phyloP scores from a whole-genome alignment of 306 rosid genomes.

The Vigna mungo region DNA sequence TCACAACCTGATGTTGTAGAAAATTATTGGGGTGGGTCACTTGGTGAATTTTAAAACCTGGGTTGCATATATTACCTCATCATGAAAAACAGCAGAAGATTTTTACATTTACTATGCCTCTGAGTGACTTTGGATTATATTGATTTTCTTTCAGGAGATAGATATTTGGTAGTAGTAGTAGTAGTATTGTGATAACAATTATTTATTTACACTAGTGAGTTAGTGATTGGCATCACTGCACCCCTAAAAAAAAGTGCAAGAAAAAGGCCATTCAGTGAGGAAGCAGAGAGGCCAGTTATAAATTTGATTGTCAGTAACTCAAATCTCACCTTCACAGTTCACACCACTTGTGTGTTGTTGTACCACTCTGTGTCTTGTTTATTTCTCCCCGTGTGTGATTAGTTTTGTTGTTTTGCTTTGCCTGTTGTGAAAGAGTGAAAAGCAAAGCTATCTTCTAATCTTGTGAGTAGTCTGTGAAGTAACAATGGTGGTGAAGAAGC shows the following conservation, averaged over 20 bases:
- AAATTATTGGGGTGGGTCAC: background rate
- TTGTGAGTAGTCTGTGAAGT: background rate
- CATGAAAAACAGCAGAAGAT: background rate
- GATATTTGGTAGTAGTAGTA: background rate
- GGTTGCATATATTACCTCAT: background rate
- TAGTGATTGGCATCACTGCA: slow-evolving; percentile 4
- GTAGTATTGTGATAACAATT: background rate
- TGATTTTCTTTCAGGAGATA: background rate
- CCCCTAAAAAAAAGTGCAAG: slow-evolving; percentile 19
- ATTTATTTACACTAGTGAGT: background rate
- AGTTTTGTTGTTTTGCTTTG: slow-evolving; percentile 1
- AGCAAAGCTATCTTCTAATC: background rate
- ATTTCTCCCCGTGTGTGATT: slow-evolving; percentile 21
- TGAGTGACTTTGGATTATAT: background rate
- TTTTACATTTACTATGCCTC: background rate
- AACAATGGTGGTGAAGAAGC: slow-evolving; percentile 79
- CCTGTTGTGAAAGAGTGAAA: slow-evolving; percentile 24
- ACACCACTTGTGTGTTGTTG: slow-evolving; percentile 40
- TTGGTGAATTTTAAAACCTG: background rate
- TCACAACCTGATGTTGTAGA: too few relatives aligned
- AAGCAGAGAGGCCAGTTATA: slow-evolving; percentile 57
- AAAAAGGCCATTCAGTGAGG: slow-evolving; percentile 42
- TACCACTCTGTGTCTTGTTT: slow-evolving; percentile 17
- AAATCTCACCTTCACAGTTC: slow-evolving; percentile 60
- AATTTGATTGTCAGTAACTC: slow-evolving; percentile 64